These are phyloP conservation scores for Fusarium sp. DNA, from an alignment of 2,329 filamentous ascomycete species.

Conservation along the genomic window DNA sequence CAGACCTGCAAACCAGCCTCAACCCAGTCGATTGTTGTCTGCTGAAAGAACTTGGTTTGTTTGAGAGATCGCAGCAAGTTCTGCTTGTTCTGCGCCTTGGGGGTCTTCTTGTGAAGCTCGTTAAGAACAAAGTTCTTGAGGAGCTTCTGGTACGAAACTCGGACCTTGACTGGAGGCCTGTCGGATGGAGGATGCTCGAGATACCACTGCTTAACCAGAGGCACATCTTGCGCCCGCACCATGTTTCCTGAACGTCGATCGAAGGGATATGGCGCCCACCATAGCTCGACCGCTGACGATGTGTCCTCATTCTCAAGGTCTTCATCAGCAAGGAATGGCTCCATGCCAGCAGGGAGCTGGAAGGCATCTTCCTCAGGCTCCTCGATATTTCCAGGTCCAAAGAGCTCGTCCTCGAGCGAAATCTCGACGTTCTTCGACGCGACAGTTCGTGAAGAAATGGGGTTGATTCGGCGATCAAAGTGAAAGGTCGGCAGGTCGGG, in stretches of 20 bases:
- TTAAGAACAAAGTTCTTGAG: slow-evolving; percentile 97
- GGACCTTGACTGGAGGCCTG: slow-evolving; percentile 90
- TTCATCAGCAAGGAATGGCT: slow-evolving; percentile 91
- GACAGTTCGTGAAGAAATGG: slow-evolving; percentile 93
- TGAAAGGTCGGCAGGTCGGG: slow-evolving; percentile 94
- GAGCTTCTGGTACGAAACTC: slow-evolving; percentile 98
- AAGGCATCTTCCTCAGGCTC: slow-evolving; percentile 85
- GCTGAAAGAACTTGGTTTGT: slow-evolving; percentile 98
- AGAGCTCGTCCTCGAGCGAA: slow-evolving; percentile 93
- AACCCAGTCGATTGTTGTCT: slow-evolving; percentile 99
- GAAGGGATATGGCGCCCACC: slow-evolving; percentile 99
- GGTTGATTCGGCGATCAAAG: slow-evolving; percentile 97
- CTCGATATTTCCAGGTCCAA: slow-evolving; percentile 81
- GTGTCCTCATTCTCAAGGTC: slow-evolving; percentile 91
- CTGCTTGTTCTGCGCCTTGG: slow-evolving; percentile 96
- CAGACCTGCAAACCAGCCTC: slow-evolving; percentile 98
- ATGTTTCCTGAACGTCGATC: slow-evolving; percentile 93
- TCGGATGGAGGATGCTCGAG: slow-evolving; percentile 92
- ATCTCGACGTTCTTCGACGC: slow-evolving; percentile 93
- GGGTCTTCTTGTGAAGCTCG: slow-evolving; percentile 93
- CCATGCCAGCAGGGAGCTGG: slow-evolving; percentile 79
- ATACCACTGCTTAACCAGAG: slow-evolving; percentile 98
- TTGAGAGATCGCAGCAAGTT: slow-evolving; percentile 90
- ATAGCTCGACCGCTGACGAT: slow-evolving; percentile 88
- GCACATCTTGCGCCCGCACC: slow-evolving; percentile 97